Conservation (phyloP, 148 eudicot genomes). For the Beta vulgaris region DNA sequence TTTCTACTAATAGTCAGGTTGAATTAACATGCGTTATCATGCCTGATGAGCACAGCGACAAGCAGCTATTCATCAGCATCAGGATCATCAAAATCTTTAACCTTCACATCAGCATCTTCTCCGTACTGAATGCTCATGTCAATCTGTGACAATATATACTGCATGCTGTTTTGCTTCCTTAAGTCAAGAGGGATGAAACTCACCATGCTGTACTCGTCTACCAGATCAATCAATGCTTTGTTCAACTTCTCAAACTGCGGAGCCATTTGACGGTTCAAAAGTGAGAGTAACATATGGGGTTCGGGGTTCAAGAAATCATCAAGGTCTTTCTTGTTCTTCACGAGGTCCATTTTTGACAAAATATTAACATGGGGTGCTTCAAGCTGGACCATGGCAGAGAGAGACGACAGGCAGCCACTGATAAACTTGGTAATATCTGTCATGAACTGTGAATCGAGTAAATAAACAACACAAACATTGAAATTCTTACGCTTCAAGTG, state of each 20-base stretch:
- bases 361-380: constrained; percentile 85
- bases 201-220: constrained; percentile 90
- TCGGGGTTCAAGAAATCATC: constrained; percentile 83
- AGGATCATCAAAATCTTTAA: constrained; percentile 82
- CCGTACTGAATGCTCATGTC: constrained; percentile 76
- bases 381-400: constrained; percentile 95
- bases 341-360: constrained; percentile 95
- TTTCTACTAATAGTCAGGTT: not conserved
- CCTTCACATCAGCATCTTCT: constrained; percentile 89
- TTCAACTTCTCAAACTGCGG: constrained; percentile 86
- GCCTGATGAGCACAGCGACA: not conserved
- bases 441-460: constrained; percentile 97
- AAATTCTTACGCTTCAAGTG: constrained; percentile 80
- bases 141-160: constrained; percentile 66
- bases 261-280: constrained; percentile 72
- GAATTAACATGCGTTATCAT: not conserved
- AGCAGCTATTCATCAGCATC: constrained; percentile 48
- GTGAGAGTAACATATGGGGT: constrained; percentile 54
- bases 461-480: constrained; percentile 84
- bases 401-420: constrained; percentile 94
- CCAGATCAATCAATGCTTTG: constrained; percentile 76
- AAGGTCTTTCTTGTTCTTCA: constrained; percentile 69
- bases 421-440: constrained; percentile 97
- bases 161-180: constrained; percentile 79
- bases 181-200: constrained; percentile 86